Evolutionary conservation across 345 rosid species (phyloP).

Genomic region (Eucalyptus melliodora): DNA sequence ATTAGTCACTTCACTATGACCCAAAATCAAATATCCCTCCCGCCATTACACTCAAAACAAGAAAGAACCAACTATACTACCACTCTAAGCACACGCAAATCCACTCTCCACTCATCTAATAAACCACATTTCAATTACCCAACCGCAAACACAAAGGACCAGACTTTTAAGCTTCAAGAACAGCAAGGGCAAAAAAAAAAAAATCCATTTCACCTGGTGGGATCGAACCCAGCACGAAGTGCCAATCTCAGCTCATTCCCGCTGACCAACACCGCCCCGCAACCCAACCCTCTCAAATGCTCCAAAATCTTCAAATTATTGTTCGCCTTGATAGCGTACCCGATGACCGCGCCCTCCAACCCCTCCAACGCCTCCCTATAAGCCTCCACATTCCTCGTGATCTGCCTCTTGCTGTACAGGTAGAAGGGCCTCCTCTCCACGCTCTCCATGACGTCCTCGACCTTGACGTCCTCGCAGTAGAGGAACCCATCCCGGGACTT

Average conservation of each 20-base stretch:
- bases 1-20: neutral
- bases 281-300: conserved; percentile 82
- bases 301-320: conserved; percentile 89
- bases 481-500: conserved; percentile 79
- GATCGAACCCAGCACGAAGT: conserved; percentile 80
- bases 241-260: conserved; percentile 96
- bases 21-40: neutral
- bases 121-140: neutral
- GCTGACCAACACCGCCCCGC: conserved; percentile 92
- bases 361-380: conserved; percentile 75
- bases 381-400: conserved; percentile 73
- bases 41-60: neutral
- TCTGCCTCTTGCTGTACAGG: conserved; percentile 82
- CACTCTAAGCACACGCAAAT: neutral
- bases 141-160: neutral
- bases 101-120: neutral
- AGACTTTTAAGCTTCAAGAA: neutral
- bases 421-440: conserved; percentile 89
- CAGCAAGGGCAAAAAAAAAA: too few relatives aligned
- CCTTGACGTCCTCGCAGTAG: conserved; percentile 77
- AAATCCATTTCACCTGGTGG: conserved; percentile 46
- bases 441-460: conserved; percentile 58
- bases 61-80: neutral
- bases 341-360: conserved; percentile 49
- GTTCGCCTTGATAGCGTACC: conserved; percentile 91